Percentiles rank a stretch among this genome's conserved stretches.
Conservation (phyloP, 2,329 filamentous ascomycete species). For the Sporothrix mexicana region DNA sequence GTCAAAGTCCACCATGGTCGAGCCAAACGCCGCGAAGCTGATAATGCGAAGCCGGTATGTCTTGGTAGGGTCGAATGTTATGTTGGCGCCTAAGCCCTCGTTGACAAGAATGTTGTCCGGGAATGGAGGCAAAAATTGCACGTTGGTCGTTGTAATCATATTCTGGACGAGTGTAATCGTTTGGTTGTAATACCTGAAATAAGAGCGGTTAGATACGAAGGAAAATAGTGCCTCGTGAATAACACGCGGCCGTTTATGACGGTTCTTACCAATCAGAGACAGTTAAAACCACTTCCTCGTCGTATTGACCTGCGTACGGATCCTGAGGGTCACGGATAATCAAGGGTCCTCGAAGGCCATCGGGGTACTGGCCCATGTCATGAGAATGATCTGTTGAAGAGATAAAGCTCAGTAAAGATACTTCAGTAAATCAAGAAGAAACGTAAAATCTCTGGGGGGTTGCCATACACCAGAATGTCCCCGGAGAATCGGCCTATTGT, state of each 20-base stretch:
- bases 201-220: too few species aligned
- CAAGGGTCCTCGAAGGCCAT: conserved; percentile 67
- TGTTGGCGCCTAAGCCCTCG: conserved; percentile 48
- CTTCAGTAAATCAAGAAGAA: too few species aligned
- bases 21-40: conserved; percentile 53
- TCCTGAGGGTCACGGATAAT: conserved; percentile 64
- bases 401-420: too few species aligned
- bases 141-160: conserved; percentile 52
- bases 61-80: conserved; percentile 50
- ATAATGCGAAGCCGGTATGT: conserved; percentile 56
- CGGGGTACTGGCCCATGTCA: conserved; percentile 67
- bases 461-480: conserved; percentile 60
- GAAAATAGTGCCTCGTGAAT: neutral
- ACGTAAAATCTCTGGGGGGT: too few species aligned
- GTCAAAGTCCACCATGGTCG: conserved; percentile 53
- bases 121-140: conserved; percentile 49
- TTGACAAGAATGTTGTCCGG: conserved; percentile 52
- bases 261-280: conserved; percentile 54
- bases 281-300: conserved; percentile 64
- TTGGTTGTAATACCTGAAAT: conserved; percentile 51
- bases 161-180: conserved; percentile 46
- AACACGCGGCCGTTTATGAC: too few species aligned
- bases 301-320: conserved; percentile 59
- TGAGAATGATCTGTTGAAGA: conserved; percentile 74
- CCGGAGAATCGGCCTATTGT: conserved; percentile 48